Evolutionary conservation across 2,329 filamentous ascomycete species (phyloP).

Genomic region (Balansia obtecta): DNA sequence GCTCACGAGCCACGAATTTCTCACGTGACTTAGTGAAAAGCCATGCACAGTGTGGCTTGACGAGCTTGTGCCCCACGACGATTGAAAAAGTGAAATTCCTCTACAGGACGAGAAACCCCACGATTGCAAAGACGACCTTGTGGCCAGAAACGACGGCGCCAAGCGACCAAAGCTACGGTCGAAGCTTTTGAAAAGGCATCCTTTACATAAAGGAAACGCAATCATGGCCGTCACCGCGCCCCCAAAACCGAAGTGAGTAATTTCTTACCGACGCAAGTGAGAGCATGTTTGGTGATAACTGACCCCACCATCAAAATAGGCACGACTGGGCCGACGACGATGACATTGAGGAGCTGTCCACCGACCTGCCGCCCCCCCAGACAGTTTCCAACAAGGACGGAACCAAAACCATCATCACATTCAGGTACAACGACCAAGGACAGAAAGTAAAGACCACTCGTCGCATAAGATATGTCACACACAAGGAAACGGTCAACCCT

Average conservation of each 20-base stretch:
- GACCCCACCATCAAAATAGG: slow-evolving; percentile 30
- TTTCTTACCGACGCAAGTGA: slow-evolving; percentile 4
- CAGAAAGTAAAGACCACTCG: slow-evolving; percentile 97
- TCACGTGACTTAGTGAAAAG: slow-evolving; percentile 16
- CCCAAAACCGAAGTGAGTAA: slow-evolving; percentile 29
- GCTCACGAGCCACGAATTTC: neutral
- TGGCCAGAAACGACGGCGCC: slow-evolving; percentile 12
- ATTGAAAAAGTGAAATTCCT: slow-evolving; percentile 29
- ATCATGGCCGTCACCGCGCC: slow-evolving; percentile 27
- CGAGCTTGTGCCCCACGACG: slow-evolving; percentile 18
- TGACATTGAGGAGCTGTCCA: slow-evolving; percentile 61
- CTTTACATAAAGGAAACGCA: slow-evolving; percentile 5
- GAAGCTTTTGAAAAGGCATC: neutral
- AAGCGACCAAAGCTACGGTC: neutral
- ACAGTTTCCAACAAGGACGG: slow-evolving; percentile 96
- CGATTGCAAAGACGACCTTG: slow-evolving; percentile 18
- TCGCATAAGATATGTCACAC: slow-evolving; percentile 81
- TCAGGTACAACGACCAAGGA: slow-evolving; percentile 80
- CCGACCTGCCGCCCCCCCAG: slow-evolving; percentile 69
- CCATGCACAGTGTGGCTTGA: slow-evolving; percentile 16
- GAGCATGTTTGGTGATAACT: slow-evolving; percentile 13
- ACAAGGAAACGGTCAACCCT: slow-evolving; percentile 91
- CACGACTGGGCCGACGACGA: slow-evolving; percentile 95
- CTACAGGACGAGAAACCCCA: slow-evolving; percentile 24
- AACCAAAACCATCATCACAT: slow-evolving; percentile 88